Evolutionary conservation across 345 rosid genomes (phyloP), one percentile per base, ranked within the genome.

Genomic region (Arabidopsis suecica): DNA sequence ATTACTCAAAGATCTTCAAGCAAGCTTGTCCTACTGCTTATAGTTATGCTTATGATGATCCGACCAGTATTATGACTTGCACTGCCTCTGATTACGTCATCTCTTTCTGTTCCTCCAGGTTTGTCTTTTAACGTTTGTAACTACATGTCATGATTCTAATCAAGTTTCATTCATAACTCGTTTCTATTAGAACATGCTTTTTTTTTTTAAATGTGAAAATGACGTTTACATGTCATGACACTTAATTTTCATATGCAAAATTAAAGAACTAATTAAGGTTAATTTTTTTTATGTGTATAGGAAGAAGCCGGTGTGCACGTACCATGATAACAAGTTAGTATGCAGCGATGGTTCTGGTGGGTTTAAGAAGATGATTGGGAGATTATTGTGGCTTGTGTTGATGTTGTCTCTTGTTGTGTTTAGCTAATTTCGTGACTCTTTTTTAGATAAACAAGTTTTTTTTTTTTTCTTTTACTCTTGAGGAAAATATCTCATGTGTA

Each of bases 21-120:
- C 57, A 85, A 60, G 95, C 87, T 8, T 94, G 98, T 82, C 98
- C 97, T 4, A 80, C 87, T 38, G 85, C 97, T 2, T 88, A 88
- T 41, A 94, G 96, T 57, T 94, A 94, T 64, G 97, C 98, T 16
- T 89, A 89, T 48, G 98, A 93, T 78, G 97, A 93, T 79, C 97
- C 91, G 0, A 79, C 85, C 3, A 91, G 98, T 63, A 86, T 94
- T 49, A 68, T 84, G 4, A 91, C 97, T 3, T 94, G 98, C 74
- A 53, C 88, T 0, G 95, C 83, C 9, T 34, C 91, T 16, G 97
- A 91, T 76, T 94, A 91, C 72, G 72, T 84, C n/a, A 41, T 94
- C 83, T 55, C 89, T 40, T 94, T 94, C 60, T 93, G 98, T 80
- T 23, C 85, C 25, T 2, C 84, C 58, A 87, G 88, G 98, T 89